Conservation (phyloP, 1,284 basidiomycete species). For the Butyriboletus appendiculatus region DNA sequence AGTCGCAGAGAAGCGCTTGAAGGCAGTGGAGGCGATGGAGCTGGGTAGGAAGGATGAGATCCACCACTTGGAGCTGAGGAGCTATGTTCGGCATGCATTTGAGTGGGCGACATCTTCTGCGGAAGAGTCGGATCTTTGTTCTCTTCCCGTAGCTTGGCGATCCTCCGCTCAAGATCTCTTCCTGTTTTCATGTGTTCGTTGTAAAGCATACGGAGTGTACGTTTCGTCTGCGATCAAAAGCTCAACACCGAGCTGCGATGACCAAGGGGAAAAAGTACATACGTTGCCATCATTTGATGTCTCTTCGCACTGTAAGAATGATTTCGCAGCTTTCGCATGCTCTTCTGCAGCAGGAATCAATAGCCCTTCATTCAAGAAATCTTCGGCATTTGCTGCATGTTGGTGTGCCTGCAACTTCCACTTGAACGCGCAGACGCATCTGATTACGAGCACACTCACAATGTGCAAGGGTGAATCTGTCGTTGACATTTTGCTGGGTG, state of each 20-base stretch:
- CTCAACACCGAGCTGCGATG: conserved; percentile 14
- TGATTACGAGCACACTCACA: conserved; percentile 18
- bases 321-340: conserved; percentile 67
- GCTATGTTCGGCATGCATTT: conserved; percentile 28
- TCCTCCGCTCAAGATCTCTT: conserved; percentile 68
- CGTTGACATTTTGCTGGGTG: conserved; percentile 19
- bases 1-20: conserved; percentile 43
- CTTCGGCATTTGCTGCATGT: conserved; percentile 78
- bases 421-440: not conserved
- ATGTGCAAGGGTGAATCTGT: conserved; percentile 30
- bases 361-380: conserved; percentile 59
- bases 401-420: conserved; percentile 67
- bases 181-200: conserved; percentile 68
- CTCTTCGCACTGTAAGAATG: conserved; percentile 68
- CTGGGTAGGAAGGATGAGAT: conserved; percentile 31
- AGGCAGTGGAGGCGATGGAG: conserved; percentile 47
- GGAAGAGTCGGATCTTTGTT: conserved; percentile 71
- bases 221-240: conserved; percentile 57
- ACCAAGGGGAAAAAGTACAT: conserved; percentile 38
- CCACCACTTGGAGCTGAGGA: conserved; percentile 25
- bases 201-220: conserved; percentile 70
- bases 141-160: conserved; percentile 67
- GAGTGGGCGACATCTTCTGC: conserved; percentile 43
- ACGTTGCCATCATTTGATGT: conserved; percentile 70
- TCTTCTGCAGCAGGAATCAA: conserved; percentile 68